These are phyloP conservation scores for Daldinia childiae DNA, from an alignment of 495 filamentous ascomycete species.

Conservation along the genomic window DNA sequence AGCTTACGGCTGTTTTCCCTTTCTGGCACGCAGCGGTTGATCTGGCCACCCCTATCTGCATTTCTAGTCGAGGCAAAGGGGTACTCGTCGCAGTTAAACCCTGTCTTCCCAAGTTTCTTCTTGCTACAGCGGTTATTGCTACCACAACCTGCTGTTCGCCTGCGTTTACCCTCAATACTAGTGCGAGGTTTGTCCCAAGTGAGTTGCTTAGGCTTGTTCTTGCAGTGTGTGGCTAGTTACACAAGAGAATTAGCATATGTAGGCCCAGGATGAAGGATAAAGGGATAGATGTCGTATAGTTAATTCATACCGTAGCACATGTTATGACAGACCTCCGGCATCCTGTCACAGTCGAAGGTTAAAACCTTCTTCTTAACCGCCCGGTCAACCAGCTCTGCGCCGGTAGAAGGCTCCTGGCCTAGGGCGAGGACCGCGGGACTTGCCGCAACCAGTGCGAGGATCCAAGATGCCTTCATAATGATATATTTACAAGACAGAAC, in stretches of 20 bases:
- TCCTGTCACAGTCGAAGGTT: not conserved
- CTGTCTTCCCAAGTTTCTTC: not conserved
- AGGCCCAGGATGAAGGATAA: not conserved
- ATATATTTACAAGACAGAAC: not conserved
- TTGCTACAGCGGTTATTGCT: not conserved
- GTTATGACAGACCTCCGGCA: constrained; percentile 1
- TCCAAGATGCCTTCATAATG: constrained; percentile 4
- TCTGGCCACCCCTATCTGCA: constrained; percentile 7
- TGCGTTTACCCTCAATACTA: not conserved
- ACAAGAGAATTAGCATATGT: not conserved
- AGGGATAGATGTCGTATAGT: not conserved
- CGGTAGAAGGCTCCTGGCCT: not conserved
- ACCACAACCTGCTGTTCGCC: not conserved
- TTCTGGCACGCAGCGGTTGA: not conserved
- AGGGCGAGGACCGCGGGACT: not conserved
- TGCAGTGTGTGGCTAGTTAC: not conserved
- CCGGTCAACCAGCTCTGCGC: not conserved
- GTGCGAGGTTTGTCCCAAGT: not conserved
- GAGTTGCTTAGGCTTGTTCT: not conserved
- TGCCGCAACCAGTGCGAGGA: not conserved
- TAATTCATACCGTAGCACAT: constrained; percentile 1
- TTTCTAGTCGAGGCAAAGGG: constrained; percentile 3
- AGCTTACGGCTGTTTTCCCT: constrained; percentile 1
- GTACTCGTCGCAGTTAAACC: constrained; percentile 6
- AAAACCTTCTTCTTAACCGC: not conserved